Percentiles rank a stretch among this genome's conserved stretches.
phyloP scores from a whole-genome alignment of 1,284 basidiomycete genomes.

The Cutaneotrichosporon daszewskae region DNA sequence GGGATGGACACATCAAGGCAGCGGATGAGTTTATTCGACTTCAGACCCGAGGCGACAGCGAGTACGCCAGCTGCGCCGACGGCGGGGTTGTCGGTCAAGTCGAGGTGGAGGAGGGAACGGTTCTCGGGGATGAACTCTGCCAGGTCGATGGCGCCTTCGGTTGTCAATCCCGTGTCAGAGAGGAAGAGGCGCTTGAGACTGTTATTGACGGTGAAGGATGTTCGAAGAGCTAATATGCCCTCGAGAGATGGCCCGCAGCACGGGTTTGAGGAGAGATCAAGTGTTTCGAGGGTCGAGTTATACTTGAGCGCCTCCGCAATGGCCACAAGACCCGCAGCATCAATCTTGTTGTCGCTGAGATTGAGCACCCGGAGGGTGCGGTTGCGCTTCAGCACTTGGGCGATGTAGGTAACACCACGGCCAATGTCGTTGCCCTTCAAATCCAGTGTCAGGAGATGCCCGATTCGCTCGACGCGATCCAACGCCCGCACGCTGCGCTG shows the following conservation, averaged over 20 bases:
- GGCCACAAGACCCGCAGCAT: constrained; percentile 68
- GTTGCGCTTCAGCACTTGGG: constrained; percentile 93
- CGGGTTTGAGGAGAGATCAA: constrained; percentile 88
- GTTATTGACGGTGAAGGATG: constrained; percentile 87
- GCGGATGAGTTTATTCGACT: constrained; percentile 73
- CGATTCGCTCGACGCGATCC: constrained; percentile 75
- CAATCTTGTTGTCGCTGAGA: constrained; percentile 87
- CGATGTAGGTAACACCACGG: constrained; percentile 81
- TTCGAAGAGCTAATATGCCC: constrained; percentile 80
- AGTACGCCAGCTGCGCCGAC: constrained; percentile 87
- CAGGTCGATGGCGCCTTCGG: constrained; percentile 84
- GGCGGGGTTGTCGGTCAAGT: constrained; percentile 66
- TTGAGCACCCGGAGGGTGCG: constrained; percentile 90
- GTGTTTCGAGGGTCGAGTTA: constrained; percentile 85
- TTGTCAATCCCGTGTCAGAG: constrained; percentile 71
- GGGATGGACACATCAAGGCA: constrained; percentile 92
- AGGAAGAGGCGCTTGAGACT: constrained; percentile 89
- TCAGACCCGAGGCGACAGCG: constrained; percentile 79
- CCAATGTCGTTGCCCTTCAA: constrained; percentile 84
- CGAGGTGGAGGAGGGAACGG: constrained; percentile 76
- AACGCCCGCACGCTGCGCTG: constrained; percentile 69
- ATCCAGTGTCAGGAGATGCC: constrained; percentile 80
- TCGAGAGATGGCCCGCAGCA: constrained; percentile 82
- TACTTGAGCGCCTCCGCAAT: constrained; percentile 96
- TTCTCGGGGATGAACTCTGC: constrained; percentile 95